Conservation (phyloP, 2,329 filamentous ascomycete species). For the Alternaria arborescens region DNA sequence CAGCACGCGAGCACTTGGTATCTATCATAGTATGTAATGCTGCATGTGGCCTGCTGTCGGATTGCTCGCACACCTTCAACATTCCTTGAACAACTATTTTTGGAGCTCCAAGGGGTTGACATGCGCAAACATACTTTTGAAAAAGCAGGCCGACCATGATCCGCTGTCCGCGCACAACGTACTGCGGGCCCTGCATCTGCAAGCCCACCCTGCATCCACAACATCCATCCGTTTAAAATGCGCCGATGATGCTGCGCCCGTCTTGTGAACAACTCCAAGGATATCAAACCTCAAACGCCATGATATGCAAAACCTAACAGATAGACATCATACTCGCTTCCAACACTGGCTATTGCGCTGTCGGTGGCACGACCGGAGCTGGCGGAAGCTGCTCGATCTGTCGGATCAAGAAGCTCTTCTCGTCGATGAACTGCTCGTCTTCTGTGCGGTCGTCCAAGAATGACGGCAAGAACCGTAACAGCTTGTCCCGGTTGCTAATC, state of each 20-base stretch:
- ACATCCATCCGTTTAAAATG: background rate
- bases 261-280: constrained; percentile 7
- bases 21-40: background rate
- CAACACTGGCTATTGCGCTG: constrained; percentile 22
- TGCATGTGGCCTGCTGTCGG: background rate
- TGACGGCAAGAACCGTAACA: constrained; percentile 86
- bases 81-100: background rate
- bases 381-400: constrained; percentile 72
- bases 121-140: background rate
- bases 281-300: constrained; percentile 18
- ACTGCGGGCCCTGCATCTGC: constrained; percentile 1
- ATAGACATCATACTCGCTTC: background rate
- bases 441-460: constrained; percentile 96
- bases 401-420: constrained; percentile 95
- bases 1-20: constrained; percentile 12
- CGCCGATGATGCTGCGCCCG: constrained; percentile 11
- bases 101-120: background rate
- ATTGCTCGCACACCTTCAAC: background rate
- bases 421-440: constrained; percentile 98
- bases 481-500: constrained; percentile 92
- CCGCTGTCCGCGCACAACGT: background rate
- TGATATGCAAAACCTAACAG: constrained; percentile 14
- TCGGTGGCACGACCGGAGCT: constrained; percentile 36
- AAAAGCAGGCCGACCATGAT: background rate
- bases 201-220: background rate